phyloP scores from a whole-genome alignment of 106 monocot genomes.

The Cymbidium sinense region DNA sequence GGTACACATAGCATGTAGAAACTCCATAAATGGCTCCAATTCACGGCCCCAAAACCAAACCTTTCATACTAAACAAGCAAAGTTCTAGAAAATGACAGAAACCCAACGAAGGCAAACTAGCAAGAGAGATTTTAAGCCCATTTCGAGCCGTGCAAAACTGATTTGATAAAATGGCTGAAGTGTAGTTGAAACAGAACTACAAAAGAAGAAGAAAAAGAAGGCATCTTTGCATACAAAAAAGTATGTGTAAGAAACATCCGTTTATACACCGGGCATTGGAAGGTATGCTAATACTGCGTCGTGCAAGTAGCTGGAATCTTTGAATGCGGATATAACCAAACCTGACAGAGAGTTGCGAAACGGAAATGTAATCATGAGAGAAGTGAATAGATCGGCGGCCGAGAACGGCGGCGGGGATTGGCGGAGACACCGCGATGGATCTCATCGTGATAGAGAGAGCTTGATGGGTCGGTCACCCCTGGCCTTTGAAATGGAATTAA shows the following conservation, averaged over 20 bases:
- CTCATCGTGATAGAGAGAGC: not conserved
- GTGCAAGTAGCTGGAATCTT: not conserved
- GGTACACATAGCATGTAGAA: not conserved
- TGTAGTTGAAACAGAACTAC: too few species aligned
- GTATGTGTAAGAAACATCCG: not conserved
- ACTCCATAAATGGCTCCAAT: not conserved
- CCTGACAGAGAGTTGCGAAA: not conserved
- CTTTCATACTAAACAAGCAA: not conserved
- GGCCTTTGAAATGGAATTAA: not conserved
- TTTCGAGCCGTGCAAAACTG: too few species aligned
- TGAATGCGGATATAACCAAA: too few species aligned
- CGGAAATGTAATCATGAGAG: not conserved
- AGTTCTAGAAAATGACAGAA: too few species aligned
- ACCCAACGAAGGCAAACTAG: too few species aligned
- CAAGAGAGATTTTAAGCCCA: too few species aligned
- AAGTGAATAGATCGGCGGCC: not conserved
- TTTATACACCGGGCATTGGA: not conserved
- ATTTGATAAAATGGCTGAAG: too few species aligned
- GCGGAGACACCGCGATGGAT: not conserved
- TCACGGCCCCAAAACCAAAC: not conserved
- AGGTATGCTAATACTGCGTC: not conserved
- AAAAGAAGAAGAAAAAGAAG: not conserved
- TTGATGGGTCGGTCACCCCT: not conserved
- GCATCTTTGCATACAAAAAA: not conserved
- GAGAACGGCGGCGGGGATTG: not conserved